Evolutionary conservation across 2,329 filamentous ascomycete genomes (phyloP), one percentile per base, ranked within the genome.

Genomic region (Pestalotiopsis sp.): DNA sequence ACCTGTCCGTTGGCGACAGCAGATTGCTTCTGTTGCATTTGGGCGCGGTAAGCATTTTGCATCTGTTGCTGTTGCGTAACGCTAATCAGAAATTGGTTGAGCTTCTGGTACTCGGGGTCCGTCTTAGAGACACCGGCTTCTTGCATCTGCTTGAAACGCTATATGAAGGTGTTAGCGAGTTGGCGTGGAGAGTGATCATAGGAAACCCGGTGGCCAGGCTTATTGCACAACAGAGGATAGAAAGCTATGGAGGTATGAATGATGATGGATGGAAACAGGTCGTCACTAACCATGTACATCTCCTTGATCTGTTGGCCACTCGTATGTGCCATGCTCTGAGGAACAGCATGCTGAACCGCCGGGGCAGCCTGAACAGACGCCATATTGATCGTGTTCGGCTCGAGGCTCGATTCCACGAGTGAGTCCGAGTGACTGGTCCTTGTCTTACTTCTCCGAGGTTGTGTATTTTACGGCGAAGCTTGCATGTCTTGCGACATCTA

Each of bases 111-210:
- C 79, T 98, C 95, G 60, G 95, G 95, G 76, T 98, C 94, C 68
- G 87, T 92, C 68, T 90, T 87, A 55, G 93, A 89, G 27, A 97
- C 91, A 73, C 95, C 95, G 75, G 91, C 87, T 67, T 93, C 88
- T 81, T 95, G 96, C 92, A 98, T 94, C 79, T 93, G 90, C 77
- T 93, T 92, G 73, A 93, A 96, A 87, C 93, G 94, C 95, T 98
- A 76, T 64, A 72, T 55, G 68, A 64, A 67, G 58, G 67, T 17
- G 63, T 65, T 27, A 65, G 60, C n/a, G 23, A 25, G 17, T 39
- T 4, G 60, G 5, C 38, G 38, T 23, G 38, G n/a, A 13, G 20
- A 23, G 45, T n/a, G 45, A n/a, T 14, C 17, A n/a, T 23, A n/a
- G 38, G n/a, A 36, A n/a, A 41, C 60, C 25, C 5, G n/a, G 63